A percentile compares a stretch with the other conserved stretches of the same genome.
These are phyloP conservation scores for Nigrospora osmanthi DNA, from an alignment of 2,329 filamentous ascomycete genomes.

Conservation along the genomic window DNA sequence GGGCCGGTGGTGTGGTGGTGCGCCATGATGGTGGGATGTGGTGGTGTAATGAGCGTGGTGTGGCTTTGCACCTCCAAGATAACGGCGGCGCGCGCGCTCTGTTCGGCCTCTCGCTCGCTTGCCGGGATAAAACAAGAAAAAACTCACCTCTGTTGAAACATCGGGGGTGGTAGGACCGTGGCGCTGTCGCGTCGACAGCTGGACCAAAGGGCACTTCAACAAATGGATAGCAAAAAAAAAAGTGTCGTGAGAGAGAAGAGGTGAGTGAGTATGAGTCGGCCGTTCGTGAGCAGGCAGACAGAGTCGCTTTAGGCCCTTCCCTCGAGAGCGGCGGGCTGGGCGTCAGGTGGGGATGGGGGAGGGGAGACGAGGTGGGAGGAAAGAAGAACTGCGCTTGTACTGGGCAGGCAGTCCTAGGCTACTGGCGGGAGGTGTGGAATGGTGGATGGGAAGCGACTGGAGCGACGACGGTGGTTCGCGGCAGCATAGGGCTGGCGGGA, in stretches of 20 bases:
- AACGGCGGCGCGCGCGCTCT: not conserved
- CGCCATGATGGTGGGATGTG: not conserved
- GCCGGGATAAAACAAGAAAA: not conserved
- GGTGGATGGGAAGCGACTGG: not conserved
- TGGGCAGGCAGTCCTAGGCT: not conserved
- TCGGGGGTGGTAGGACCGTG: not conserved
- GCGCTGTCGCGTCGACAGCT: constrained; percentile 1
- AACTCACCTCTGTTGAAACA: constrained; percentile 2
- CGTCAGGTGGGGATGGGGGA: not conserved
- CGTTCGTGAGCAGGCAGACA: not conserved
- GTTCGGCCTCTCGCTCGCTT: not conserved
- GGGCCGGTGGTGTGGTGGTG: not conserved
- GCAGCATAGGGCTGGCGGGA: not conserved
- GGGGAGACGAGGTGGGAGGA: not conserved
- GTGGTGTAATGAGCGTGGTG: not conserved
- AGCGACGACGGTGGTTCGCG: not conserved
- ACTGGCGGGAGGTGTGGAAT: not conserved
- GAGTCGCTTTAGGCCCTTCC: not conserved
- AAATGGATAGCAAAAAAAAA: not conserved
- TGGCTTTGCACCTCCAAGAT: not conserved
- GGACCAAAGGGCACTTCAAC: not conserved
- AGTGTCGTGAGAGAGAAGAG: too few species aligned
- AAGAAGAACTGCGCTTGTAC: not conserved
- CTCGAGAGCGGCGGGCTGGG: not conserved
- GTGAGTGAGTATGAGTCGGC: not conserved